A percentile compares a stretch with the other conserved stretches of the same genome.
Conservation (phyloP, 2,329 filamentous ascomycete species). For the Mariannaea sp. region DNA sequence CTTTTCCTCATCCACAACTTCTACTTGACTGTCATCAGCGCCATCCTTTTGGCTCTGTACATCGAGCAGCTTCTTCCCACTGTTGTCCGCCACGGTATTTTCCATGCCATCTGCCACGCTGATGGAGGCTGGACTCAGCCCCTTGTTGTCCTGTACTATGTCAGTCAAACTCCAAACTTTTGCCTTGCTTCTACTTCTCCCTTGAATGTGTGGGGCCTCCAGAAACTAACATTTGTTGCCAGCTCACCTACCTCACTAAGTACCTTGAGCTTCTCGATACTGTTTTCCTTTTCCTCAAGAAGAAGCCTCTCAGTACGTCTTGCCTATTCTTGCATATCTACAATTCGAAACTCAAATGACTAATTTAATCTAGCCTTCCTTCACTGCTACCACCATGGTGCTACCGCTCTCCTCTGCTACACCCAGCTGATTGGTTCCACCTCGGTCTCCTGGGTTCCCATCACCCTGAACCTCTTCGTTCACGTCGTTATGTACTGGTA, state of each 20-base stretch:
- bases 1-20: conserved; percentile 98
- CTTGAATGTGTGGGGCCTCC: conserved; percentile 2
- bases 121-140: conserved; percentile 92
- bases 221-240: conserved; percentile 26
- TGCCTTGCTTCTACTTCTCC: conserved; percentile 1
- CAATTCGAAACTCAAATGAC: conserved; percentile 18
- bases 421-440: conserved; percentile 93
- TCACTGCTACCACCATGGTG: conserved; percentile 98
- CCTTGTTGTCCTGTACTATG: conserved; percentile 94
- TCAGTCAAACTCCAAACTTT: conserved; percentile 52
- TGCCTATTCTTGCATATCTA: background rate
- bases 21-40: conserved; percentile 85
- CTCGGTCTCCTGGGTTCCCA: conserved; percentile 92
- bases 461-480: conserved; percentile 88
- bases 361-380: conserved; percentile 72
- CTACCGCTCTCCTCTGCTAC: conserved; percentile 96
- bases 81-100: conserved; percentile 78
- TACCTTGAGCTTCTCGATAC: conserved; percentile 96
- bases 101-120: conserved; percentile 81
- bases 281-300: conserved; percentile 97
- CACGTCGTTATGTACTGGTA: conserved; percentile 99
- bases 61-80: conserved; percentile 89
- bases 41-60: conserved; percentile 79
- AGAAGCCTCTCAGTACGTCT: conserved; percentile 81
- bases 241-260: conserved; percentile 99